Conservation (phyloP, 1,284 basidiomycete species). For the Cryptococcus jaspeensis region DNA sequence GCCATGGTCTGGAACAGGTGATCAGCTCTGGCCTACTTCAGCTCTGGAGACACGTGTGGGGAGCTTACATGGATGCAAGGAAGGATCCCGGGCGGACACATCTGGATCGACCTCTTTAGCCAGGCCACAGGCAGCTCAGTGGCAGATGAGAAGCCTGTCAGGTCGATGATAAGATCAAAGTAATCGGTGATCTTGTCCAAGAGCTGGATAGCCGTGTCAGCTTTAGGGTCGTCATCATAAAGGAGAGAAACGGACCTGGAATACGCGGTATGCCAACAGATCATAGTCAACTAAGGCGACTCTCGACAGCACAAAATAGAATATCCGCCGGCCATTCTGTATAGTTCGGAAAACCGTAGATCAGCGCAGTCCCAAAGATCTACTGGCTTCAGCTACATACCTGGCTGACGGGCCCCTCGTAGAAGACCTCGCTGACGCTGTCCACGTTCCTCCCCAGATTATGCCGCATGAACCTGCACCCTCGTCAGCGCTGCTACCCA, state of each 20-base stretch:
- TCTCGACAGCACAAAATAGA: slow-evolving; percentile 61
- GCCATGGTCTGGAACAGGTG: slow-evolving; percentile 56
- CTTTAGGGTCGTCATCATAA: background rate
- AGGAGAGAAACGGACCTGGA: slow-evolving; percentile 59
- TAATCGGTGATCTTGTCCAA: slow-evolving; percentile 45
- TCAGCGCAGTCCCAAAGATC: too few species aligned
- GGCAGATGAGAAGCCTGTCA: slow-evolving; percentile 71
- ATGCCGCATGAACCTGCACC: slow-evolving; percentile 65
- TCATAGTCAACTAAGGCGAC: slow-evolving; percentile 84
- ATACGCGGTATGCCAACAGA: slow-evolving; percentile 74
- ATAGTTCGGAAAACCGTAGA: background rate
- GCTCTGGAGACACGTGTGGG: too few species aligned
- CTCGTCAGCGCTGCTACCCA: slow-evolving; percentile 52
- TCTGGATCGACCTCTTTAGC: slow-evolving; percentile 74
- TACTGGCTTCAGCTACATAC: slow-evolving; percentile 48
- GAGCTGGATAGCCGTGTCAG: slow-evolving; percentile 19
- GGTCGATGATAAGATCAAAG: slow-evolving; percentile 78
- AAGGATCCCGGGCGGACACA: slow-evolving; percentile 60
- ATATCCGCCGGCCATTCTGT: slow-evolving; percentile 50
- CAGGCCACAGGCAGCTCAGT: slow-evolving; percentile 79
- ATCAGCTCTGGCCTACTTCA: slow-evolving; percentile 56
- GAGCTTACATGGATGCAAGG: slow-evolving; percentile 31
- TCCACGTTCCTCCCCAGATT: slow-evolving; percentile 64
- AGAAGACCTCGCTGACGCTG: slow-evolving; percentile 66
- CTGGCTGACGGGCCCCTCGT: slow-evolving; percentile 58